Percentiles rank a stretch among this genome's conserved stretches.
These are phyloP conservation scores for Solanum lycopersicoides DNA, from an alignment of 257 asterid genomes.

Conservation along the genomic window DNA sequence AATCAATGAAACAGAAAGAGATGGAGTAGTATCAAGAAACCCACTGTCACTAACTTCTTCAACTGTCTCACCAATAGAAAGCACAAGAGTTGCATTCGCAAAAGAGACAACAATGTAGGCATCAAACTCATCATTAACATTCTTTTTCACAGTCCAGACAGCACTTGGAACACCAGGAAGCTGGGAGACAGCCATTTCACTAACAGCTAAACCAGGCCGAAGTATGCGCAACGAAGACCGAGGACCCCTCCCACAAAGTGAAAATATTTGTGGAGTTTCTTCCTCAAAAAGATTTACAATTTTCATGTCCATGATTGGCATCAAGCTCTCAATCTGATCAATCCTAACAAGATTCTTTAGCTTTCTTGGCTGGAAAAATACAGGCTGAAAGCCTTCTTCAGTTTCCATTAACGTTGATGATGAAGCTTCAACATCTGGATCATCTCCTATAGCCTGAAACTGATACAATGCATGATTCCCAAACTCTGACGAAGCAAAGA, in stretches of 20 bases:
- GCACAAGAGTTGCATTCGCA: conserved; percentile 97
- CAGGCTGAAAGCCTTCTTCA: conserved; percentile 96
- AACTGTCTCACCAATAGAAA: conserved; percentile 97
- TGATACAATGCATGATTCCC: conserved; percentile 97
- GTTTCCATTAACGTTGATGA: conserved; percentile 95
- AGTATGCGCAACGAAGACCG: conserved; percentile 81
- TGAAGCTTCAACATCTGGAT: conserved; percentile 92
- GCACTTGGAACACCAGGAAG: conserved; percentile 99
- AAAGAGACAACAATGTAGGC: conserved; percentile 97
- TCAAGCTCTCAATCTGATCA: conserved; percentile 90
- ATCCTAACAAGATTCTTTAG: conserved; percentile 87
- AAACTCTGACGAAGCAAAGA: conserved; percentile 97
- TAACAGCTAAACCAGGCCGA: conserved; percentile 95
- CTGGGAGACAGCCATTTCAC: conserved; percentile 99
- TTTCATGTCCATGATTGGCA: conserved; percentile 97
- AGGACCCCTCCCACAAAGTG: conserved; percentile 97
- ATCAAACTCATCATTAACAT: conserved; percentile 88
- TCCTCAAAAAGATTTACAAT: conserved; percentile 81
- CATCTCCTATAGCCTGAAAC: conserved; percentile 93
- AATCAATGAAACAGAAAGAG: conserved; percentile 89
- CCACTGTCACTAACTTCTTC: conserved; percentile 99
- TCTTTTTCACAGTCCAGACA: conserved; percentile 97
- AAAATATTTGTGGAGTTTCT: conserved; percentile 90
- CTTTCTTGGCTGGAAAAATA: conserved; percentile 91
- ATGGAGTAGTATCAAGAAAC: conserved; percentile 93